phyloP scores from a whole-genome alignment of 495 filamentous ascomycete genomes.

The Talaromyces adpressus region DNA sequence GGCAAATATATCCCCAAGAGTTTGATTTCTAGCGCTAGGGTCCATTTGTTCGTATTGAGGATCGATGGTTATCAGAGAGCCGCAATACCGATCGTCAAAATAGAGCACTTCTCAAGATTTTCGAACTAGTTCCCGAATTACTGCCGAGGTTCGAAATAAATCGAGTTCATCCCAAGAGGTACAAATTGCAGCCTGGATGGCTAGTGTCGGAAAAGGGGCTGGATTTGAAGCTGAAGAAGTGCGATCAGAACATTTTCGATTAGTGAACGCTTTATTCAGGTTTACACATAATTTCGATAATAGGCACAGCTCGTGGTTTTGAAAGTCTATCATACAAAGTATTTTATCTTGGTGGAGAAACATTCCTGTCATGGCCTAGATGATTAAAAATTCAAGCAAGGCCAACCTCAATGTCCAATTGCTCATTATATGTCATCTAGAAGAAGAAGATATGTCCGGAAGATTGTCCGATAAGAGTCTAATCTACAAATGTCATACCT shows the following conservation, averaged over 20 bases:
- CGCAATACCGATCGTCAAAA: not conserved
- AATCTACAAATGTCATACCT: too few relatives aligned
- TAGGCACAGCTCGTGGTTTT: not conserved
- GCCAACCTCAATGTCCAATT: not conserved
- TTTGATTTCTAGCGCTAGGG: not conserved
- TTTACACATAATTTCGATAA: not conserved
- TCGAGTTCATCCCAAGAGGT: not conserved
- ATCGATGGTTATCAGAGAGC: too few relatives aligned
- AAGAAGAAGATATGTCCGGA: too few relatives aligned
- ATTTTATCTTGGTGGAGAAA: not conserved
- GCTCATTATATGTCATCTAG: not conserved
- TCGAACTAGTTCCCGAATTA: not conserved
- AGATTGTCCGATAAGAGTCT: too few relatives aligned
- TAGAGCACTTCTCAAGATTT: not conserved
- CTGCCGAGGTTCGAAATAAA: not conserved
- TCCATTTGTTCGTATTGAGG: not conserved
- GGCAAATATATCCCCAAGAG: not conserved
- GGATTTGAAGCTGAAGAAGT: not conserved
- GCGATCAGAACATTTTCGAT: not conserved
- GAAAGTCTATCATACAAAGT: not conserved
- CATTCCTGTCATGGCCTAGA: not conserved
- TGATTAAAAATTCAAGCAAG: not conserved
- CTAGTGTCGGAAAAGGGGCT: not conserved
- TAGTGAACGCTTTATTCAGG: not conserved
- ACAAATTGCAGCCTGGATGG: not conserved